Conservation (phyloP, 1,284 basidiomycete species). For the Irpex lacteus region DNA sequence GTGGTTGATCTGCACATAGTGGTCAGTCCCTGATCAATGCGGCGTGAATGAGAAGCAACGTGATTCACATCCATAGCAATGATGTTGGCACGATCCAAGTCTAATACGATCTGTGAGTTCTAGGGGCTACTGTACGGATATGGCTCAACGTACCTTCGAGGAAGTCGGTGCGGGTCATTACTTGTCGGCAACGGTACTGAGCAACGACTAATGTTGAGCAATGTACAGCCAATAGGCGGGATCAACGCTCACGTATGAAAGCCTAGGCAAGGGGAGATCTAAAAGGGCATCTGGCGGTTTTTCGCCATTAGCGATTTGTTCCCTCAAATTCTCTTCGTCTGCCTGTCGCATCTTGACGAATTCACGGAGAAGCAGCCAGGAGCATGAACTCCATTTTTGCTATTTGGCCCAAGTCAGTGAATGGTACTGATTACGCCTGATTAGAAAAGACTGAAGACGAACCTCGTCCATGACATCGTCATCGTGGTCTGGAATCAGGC, state of each 20-base stretch:
- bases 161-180: slow-evolving; percentile 85
- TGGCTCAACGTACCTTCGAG: slow-evolving; percentile 51
- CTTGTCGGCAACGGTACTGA: slow-evolving; percentile 64
- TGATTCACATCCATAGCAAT: slow-evolving; percentile 72
- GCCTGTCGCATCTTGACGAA: slow-evolving; percentile 61
- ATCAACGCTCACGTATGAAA: slow-evolving; percentile 52
- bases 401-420: slow-evolving; percentile 15
- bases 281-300: slow-evolving; percentile 32
- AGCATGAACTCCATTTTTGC: slow-evolving; percentile 82
- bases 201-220: neutral
- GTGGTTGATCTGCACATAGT: slow-evolving; percentile 54
- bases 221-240: neutral
- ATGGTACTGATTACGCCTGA: neutral
- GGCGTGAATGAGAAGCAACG: slow-evolving; percentile 1
- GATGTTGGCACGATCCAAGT: slow-evolving; percentile 65
- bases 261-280: slow-evolving; percentile 52
- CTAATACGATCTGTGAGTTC: slow-evolving; percentile 29
- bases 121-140: neutral
- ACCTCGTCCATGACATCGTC: slow-evolving; percentile 88
- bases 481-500: slow-evolving; percentile 71
- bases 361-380: slow-evolving; percentile 71
- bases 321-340: slow-evolving; percentile 42
- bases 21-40: slow-evolving; percentile 1
- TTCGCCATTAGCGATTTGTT: slow-evolving; percentile 37
- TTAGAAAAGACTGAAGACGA: slow-evolving; percentile 9